phyloP scores from a whole-genome alignment of 2,329 filamentous ascomycete species.

The Plenodomus tracheiphilus region DNA sequence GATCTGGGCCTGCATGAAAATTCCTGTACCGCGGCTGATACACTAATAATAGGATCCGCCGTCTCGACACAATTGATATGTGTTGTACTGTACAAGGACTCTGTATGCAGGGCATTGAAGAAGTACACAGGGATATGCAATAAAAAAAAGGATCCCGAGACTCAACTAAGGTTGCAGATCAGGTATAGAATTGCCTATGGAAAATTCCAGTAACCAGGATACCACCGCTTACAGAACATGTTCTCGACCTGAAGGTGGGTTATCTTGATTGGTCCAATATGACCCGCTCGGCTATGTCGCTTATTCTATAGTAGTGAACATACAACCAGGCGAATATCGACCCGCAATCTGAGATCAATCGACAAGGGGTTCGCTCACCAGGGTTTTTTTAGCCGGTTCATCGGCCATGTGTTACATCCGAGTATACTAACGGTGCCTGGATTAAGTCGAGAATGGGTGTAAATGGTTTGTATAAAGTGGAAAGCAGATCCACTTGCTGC shows the following conservation, averaged over 20 bases:
- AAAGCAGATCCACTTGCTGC: slow-evolving; percentile 10
- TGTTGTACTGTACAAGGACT: slow-evolving; percentile 16
- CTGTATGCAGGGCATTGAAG: slow-evolving; percentile 7
- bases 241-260: slow-evolving; percentile 36
- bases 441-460: slow-evolving; percentile 14
- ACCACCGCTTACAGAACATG: slow-evolving; percentile 37
- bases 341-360: slow-evolving; percentile 26
- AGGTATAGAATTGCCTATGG: slow-evolving; percentile 4
- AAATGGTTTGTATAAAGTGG: slow-evolving; percentile 8
- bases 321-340: slow-evolving; percentile 22
- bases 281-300: slow-evolving; percentile 27
- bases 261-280: slow-evolving; percentile 32
- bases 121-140: slow-evolving; percentile 37
- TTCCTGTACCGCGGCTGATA: slow-evolving; percentile 6
- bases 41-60: slow-evolving; percentile 37
- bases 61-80: slow-evolving; percentile 21
- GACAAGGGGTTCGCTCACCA: slow-evolving; percentile 20
- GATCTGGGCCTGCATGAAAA: slow-evolving; percentile 22
- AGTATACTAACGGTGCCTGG: too few species aligned
- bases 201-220: slow-evolving; percentile 24
- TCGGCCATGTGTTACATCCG: slow-evolving; percentile 13
- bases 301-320: slow-evolving; percentile 40
- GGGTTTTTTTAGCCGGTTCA: slow-evolving; percentile 20
- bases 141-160: slow-evolving; percentile 4
- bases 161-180: slow-evolving; percentile 4